Evolutionary conservation across 176 grass and related monocot genomes (phyloP), one percentile per base, ranked within the genome.

Genomic region (Aegilops sharonensis): DNA sequence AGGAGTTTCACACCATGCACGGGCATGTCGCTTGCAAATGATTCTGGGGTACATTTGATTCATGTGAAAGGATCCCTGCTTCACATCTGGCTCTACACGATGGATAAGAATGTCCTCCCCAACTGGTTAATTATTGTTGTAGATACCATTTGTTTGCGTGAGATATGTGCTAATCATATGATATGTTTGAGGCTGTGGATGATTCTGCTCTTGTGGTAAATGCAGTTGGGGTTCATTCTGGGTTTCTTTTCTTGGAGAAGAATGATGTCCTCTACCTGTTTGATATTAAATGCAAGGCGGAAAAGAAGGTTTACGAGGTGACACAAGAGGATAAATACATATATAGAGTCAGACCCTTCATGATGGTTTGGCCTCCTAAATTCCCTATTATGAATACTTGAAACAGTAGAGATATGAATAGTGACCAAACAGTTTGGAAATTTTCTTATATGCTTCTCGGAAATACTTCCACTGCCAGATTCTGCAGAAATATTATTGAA

Each of bases 171-270:
- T 48, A 60, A 78, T 14, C 34, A 40, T 34, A n/a, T 12, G 23
- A 10, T 71, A 20, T 11, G 12, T n/a, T 20, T 10, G 11, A 23
- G 6, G 66, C 45, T 59, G 85, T 6, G 21, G 8, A 8, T 57
- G 13, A 4, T 54, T 23, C 1, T 29, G 24, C 1, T 8, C 11
- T 72, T 34, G 4, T 1, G 9, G 10, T 86, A 45, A 18, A 62
- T 17, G 45, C 4, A 17, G 77, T 47, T 12, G 36, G 23, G 17
- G 6, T 11, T 1, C 21, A 86, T 62, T 77, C 25, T 11, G 35
- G 62, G 5, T 72, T 47, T 86, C 48, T 62, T 20, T 72, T 86
- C 25, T 10, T 86, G 50, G 17, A 72, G 25, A 62, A 62, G 23
- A 0, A 12, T 32, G n/a, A 4, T 62, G 25, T 61, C 4, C 6